phyloP scores from a whole-genome alignment of 2,329 filamentous ascomycete genomes.

The Exophiala spinifera region DNA sequence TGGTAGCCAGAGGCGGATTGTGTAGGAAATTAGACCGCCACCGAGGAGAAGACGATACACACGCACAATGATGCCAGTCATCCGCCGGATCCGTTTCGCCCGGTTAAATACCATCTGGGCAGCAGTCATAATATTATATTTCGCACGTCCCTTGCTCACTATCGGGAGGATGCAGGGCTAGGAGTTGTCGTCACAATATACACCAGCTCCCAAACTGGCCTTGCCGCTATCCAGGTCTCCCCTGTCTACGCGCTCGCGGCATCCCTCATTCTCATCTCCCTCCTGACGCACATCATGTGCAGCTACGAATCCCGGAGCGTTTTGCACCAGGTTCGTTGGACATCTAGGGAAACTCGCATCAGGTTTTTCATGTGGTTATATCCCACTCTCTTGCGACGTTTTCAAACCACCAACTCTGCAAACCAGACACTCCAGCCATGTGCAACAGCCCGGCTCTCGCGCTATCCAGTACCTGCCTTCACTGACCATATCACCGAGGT shows the following conservation, averaged over 20 bases:
- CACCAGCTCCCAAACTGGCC: no score
- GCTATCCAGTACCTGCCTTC: no score
- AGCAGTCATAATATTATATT: no score
- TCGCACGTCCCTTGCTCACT: no score
- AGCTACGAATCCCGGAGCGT: slow-evolving; percentile 71
- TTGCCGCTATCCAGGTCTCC: no score
- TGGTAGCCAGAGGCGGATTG: neutral
- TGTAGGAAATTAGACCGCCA: neutral
- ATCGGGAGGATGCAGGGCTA: no score
- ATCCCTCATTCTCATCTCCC: neutral
- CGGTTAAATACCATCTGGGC: no score
- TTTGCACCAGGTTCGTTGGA: slow-evolving; percentile 75
- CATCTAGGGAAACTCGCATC: slow-evolving; percentile 88
- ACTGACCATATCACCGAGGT: no score
- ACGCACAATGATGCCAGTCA: neutral
- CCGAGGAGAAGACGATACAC: neutral
- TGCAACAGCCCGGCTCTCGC: no score
- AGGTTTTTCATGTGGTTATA: slow-evolving; percentile 75
- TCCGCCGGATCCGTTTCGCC: neutral
- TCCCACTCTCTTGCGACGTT: slow-evolving; percentile 1
- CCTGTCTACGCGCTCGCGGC: slow-evolving; percentile 1
- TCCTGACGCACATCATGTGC: neutral
- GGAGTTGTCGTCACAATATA: no score
- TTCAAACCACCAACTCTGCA: no score
- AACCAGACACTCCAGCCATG: no score